phyloP scores from a whole-genome alignment of 1,284 basidiomycete species.

The Puccinia polysora region DNA sequence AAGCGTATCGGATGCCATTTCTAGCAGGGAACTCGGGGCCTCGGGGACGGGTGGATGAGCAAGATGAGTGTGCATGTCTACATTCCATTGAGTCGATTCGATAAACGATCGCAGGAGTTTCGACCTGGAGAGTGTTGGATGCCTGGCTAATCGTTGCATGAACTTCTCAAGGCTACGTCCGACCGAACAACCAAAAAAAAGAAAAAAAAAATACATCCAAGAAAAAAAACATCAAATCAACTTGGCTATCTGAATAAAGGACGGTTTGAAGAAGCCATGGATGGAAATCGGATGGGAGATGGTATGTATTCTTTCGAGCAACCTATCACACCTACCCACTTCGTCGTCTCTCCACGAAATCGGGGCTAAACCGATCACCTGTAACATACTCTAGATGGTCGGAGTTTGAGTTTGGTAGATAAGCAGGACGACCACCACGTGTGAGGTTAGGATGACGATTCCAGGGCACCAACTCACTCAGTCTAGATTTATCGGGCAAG shows the following conservation, averaged over 20 bases:
- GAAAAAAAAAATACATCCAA: too few species aligned
- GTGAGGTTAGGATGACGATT: neutral
- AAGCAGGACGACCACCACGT: neutral
- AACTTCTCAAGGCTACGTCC: conserved; percentile 76
- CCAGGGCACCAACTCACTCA: conserved; percentile 64
- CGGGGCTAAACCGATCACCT: conserved; percentile 90
- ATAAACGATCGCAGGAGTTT: conserved; percentile 85
- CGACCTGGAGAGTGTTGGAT: conserved; percentile 89
- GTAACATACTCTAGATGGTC: conserved; percentile 79
- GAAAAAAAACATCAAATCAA: conserved; percentile 1
- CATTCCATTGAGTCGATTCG: conserved; percentile 95
- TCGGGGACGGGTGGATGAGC: conserved; percentile 80
- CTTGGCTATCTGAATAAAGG: too few species aligned
- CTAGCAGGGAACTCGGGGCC: conserved; percentile 71
- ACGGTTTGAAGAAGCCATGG: too few species aligned
- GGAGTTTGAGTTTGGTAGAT: neutral
- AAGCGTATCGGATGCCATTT: conserved; percentile 90
- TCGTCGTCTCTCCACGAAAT: conserved; percentile 88
- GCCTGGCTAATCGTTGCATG: conserved; percentile 78
- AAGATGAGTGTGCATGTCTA: conserved; percentile 89
- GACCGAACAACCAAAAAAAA: neutral
- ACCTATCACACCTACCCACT: conserved; percentile 66
- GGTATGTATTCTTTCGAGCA: neutral
- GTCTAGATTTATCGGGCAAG: conserved; percentile 89
- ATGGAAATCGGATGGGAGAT: neutral